Evolutionary conservation across 2,329 filamentous ascomycete species (phyloP).

Genomic region (Epichloe amarillans): DNA sequence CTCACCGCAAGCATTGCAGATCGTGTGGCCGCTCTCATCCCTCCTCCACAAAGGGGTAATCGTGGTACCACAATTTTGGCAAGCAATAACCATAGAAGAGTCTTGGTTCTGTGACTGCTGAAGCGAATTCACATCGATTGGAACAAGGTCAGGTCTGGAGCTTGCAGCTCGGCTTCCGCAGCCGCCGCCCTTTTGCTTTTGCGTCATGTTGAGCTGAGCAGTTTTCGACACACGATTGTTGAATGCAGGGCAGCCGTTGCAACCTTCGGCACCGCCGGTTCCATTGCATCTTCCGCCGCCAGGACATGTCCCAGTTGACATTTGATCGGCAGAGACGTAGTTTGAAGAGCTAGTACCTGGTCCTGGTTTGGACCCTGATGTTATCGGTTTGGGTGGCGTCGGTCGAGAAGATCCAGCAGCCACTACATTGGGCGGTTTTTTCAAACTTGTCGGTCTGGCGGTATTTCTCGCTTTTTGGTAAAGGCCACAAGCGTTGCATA

Average conservation of each 20-base stretch:
- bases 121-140: constrained; percentile 22
- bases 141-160: constrained; percentile 15
- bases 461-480: constrained; percentile 92
- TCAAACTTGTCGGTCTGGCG: constrained; percentile 77
- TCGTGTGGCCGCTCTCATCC: constrained; percentile 88
- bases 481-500: constrained; percentile 94
- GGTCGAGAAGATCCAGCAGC: constrained; percentile 29
- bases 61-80: constrained; percentile 92
- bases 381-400: constrained; percentile 23
- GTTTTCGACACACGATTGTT: constrained; percentile 93
- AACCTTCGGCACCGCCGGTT: constrained; percentile 87
- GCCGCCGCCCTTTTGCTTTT: constrained; percentile 25
- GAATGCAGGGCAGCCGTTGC: constrained; percentile 89
- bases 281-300: constrained; percentile 93
- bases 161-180: constrained; percentile 16
- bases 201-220: constrained; percentile 52
- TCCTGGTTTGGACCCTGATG: constrained; percentile 26
- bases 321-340: constrained; percentile 66
- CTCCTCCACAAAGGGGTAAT: constrained; percentile 93
- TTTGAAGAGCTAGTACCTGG: constrained; percentile 41
- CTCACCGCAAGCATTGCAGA: constrained; percentile 96
- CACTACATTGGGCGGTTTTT: constrained; percentile 52
- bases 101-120: constrained; percentile 19
- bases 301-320: constrained; percentile 75
- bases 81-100: constrained; percentile 57